A percentile compares a stretch with the other conserved stretches of the same genome.
Evolutionary conservation across 2,329 filamentous ascomycete genomes (phyloP).

Genomic region (Plectosphaerella cucumerina): DNA sequence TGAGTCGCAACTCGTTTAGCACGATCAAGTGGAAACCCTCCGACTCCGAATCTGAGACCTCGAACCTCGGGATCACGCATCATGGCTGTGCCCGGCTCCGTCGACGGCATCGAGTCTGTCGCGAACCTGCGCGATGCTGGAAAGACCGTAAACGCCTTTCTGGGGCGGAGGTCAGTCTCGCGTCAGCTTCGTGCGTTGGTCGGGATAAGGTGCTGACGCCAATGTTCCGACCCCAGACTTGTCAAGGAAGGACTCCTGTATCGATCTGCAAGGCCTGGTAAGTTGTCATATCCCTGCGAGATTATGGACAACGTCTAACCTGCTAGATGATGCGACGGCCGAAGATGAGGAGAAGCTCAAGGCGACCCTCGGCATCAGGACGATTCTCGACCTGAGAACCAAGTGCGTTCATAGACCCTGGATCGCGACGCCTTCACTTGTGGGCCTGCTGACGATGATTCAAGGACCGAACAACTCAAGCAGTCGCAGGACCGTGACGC

Average conservation of each 20-base stretch:
- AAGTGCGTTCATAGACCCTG: slow-evolving; percentile 44
- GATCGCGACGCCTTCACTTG: background rate
- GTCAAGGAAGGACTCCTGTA: slow-evolving; percentile 62
- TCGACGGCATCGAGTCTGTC: slow-evolving; percentile 29
- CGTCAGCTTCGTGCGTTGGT: background rate
- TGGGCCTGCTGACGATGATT: background rate
- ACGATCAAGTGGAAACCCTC: background rate
- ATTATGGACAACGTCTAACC: background rate
- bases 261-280: slow-evolving; percentile 62
- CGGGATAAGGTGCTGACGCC: background rate
- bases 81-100: background rate
- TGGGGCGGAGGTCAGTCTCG: slow-evolving; percentile 39
- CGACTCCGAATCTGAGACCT: background rate
- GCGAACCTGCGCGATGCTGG: slow-evolving; percentile 78
- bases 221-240: slow-evolving; percentile 23
- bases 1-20: too few species aligned
- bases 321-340: slow-evolving; percentile 63
- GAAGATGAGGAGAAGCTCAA: slow-evolving; percentile 58
- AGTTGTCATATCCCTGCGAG: slow-evolving; percentile 3
- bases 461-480: slow-evolving; percentile 68
- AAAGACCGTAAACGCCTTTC: slow-evolving; percentile 56
- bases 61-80: background rate
- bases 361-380: slow-evolving; percentile 60
- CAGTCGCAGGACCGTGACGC: slow-evolving; percentile 58
- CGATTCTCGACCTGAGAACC: slow-evolving; percentile 75